These are phyloP conservation scores for Aplosporella prunicola DNA, from an alignment of 2,329 filamentous ascomycete genomes.

Conservation along the genomic window DNA sequence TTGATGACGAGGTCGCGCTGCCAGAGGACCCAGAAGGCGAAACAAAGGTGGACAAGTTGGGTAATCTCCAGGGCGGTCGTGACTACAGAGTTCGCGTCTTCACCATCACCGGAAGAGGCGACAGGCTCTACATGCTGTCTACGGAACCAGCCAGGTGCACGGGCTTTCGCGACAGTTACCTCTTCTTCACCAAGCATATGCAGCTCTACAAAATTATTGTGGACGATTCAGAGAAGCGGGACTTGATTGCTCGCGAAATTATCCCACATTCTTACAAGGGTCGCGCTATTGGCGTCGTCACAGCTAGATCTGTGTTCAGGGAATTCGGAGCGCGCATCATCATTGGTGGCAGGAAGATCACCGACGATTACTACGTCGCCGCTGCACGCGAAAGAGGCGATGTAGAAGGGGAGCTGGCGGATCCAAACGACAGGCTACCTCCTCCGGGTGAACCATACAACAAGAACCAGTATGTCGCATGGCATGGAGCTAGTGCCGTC, in stretches of 20 bases:
- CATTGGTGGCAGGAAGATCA: constrained; percentile 75
- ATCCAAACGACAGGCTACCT: constrained; percentile 74
- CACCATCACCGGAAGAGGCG: constrained; percentile 72
- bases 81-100: constrained; percentile 96
- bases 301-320: constrained; percentile 89
- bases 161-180: constrained; percentile 93
- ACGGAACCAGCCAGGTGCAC: constrained; percentile 95
- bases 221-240: constrained; percentile 91
- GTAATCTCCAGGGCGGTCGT: constrained; percentile 69
- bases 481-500: constrained; percentile 92
- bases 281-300: constrained; percentile 91
- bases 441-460: constrained; percentile 82
- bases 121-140: constrained; percentile 93
- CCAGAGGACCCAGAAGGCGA: constrained; percentile 84
- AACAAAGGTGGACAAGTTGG: constrained; percentile 84
- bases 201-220: constrained; percentile 97
- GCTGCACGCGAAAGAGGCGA: constrained; percentile 67
- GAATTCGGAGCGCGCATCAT: constrained; percentile 94
- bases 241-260: constrained; percentile 89
- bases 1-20: constrained; percentile 83
- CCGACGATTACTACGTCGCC: constrained; percentile 81
- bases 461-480: constrained; percentile 97
- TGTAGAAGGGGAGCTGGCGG: constrained; percentile 81
- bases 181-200: constrained; percentile 98
- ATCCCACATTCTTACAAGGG: constrained; percentile 99